Evolutionary conservation across 768 basidiomycete species (phyloP).

Genomic region (Macrolepiota fuliginosa): DNA sequence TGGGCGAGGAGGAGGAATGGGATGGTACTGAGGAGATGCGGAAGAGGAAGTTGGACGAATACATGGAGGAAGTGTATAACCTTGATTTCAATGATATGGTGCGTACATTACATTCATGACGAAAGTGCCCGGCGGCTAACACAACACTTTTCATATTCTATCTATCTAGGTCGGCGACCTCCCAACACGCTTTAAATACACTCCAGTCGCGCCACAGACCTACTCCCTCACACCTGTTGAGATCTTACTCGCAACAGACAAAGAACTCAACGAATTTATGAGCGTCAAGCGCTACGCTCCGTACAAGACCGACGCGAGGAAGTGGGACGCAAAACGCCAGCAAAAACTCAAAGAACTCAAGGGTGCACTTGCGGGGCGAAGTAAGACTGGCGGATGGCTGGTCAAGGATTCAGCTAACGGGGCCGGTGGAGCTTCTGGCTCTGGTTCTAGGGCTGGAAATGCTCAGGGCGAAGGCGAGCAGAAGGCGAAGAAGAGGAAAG

Average conservation of each 20-base stretch:
- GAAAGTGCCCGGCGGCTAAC: neutral
- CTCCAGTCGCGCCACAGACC: constrained; percentile 55
- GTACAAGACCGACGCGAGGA: constrained; percentile 48
- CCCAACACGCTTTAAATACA: constrained; percentile 92
- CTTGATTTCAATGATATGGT: constrained; percentile 97
- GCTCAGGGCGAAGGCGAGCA: constrained; percentile 19
- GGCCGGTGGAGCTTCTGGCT: constrained; percentile 16
- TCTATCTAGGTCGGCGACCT: constrained; percentile 73
- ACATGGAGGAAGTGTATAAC: constrained; percentile 88
- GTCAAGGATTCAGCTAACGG: constrained; percentile 13
- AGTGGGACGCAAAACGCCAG: constrained; percentile 62
- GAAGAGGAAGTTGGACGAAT: constrained; percentile 77
- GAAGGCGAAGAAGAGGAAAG: constrained; percentile 34
- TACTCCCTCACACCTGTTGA: constrained; percentile 81
- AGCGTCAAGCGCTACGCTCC: constrained; percentile 90
- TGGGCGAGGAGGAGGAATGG: constrained; percentile 54
- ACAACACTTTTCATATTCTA: neutral
- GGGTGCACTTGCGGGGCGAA: constrained; percentile 49
- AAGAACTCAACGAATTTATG: constrained; percentile 90
- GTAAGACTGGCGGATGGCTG: constrained; percentile 14
- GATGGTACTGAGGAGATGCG: constrained; percentile 90
- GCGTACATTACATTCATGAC: constrained; percentile 24
- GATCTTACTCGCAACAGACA: constrained; percentile 87
- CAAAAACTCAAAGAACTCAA: constrained; percentile 76
- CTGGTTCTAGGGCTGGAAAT: constrained; percentile 16